Percentiles rank a stretch among this genome's conserved stretches.
These are phyloP conservation scores for Fusarium verrucosum DNA, from an alignment of 2,329 filamentous ascomycete genomes.

Conservation along the genomic window DNA sequence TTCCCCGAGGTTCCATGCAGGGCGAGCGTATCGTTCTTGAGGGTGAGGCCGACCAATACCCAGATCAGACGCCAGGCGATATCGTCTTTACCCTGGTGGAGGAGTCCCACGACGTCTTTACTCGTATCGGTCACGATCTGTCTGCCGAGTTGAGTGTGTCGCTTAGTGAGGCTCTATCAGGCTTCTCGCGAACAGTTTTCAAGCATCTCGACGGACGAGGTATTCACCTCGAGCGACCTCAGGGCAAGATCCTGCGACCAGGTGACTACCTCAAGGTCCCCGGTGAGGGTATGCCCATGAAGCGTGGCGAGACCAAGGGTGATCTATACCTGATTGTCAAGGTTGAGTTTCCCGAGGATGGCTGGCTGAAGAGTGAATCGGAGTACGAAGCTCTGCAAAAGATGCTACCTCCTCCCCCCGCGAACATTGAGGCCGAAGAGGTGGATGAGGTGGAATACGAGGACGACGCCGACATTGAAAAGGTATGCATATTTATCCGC, in stretches of 20 bases:
- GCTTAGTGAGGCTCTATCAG: conserved; percentile 83
- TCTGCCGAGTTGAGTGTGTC: conserved; percentile 83
- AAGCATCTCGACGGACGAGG: conserved; percentile 94
- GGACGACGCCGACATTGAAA: conserved; percentile 82
- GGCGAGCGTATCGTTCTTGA: conserved; percentile 90
- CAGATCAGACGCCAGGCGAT: conserved; percentile 88
- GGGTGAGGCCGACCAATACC: conserved; percentile 92
- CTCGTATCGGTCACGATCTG: conserved; percentile 84
- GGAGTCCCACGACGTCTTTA: conserved; percentile 81
- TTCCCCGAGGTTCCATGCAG: conserved; percentile 84
- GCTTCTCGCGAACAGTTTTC: conserved; percentile 89
- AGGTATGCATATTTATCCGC: conserved; percentile 58
- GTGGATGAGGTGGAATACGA: conserved; percentile 91
- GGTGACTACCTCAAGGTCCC: conserved; percentile 85
- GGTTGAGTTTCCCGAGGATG: conserved; percentile 87
- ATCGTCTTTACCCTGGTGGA: conserved; percentile 91
- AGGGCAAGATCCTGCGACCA: conserved; percentile 83
- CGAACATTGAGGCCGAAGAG: conserved; percentile 73
- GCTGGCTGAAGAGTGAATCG: conserved; percentile 79
- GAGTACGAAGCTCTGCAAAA: conserved; percentile 76
- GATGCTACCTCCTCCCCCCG: conserved; percentile 73
- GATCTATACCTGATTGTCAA: conserved; percentile 89
- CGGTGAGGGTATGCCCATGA: conserved; percentile 94
- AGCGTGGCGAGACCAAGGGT: conserved; percentile 83
- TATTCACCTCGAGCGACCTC: conserved; percentile 80